Conservation (phyloP, 176 grass and related monocot species). For the maize (Zea mays) region Zm-B73-REFERENCE-NAM-5.0 NC_050102.1:123589001-123589500, state of each 20-base stretch:
- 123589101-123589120: constrained; percentile 46
- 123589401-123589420: constrained; percentile 45
- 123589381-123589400: constrained; percentile 53
- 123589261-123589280: neutral
- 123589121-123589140: neutral
- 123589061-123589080: no score
- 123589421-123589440: constrained; percentile 55
- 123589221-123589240: constrained; percentile 48
- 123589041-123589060: no score
- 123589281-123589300: neutral
- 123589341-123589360: neutral
- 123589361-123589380: constrained; percentile 46
- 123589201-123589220: constrained; percentile 71
- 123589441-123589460: constrained; percentile 62
- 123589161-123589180: neutral
- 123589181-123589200: constrained; percentile 25
- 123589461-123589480: constrained; percentile 61
- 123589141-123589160: constrained; percentile 2
- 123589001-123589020: no score
- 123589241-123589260: constrained; percentile 58
- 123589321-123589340: neutral
- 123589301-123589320: neutral
- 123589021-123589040: no score
- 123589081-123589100: neutral
- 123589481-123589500: constrained; percentile 71